A percentile compares a stretch with the other conserved stretches of the same genome.
These are phyloP conservation scores for Fusarium papillatum DNA, from an alignment of 2,329 filamentous ascomycete genomes.

Conservation along the genomic window DNA sequence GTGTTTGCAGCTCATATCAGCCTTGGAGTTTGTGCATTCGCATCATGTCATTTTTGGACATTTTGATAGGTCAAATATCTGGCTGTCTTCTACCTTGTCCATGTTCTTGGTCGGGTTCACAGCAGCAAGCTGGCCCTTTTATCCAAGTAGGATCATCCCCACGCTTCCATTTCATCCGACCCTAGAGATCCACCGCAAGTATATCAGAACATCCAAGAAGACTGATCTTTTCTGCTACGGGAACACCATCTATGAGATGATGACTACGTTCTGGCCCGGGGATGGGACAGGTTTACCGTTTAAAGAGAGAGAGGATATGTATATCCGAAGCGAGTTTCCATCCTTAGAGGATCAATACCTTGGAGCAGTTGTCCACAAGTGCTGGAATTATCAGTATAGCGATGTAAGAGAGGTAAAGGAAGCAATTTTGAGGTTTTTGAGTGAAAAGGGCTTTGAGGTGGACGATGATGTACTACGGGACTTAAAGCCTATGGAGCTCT, in stretches of 20 bases:
- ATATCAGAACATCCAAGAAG: neutral
- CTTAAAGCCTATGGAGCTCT: neutral
- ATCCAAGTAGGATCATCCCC: neutral
- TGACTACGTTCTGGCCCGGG: neutral
- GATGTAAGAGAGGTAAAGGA: neutral
- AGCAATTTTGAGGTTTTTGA: neutral
- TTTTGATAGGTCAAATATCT: neutral
- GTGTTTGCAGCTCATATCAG: neutral
- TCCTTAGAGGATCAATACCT: neutral
- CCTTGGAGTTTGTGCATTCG: neutral
- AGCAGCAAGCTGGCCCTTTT: neutral
- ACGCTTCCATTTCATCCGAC: too few species aligned
- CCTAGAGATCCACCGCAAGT: too few species aligned
- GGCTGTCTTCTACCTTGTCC: neutral
- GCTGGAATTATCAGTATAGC: constrained; percentile 4
- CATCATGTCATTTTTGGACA: neutral
- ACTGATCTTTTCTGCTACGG: neutral
- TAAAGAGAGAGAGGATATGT: too few species aligned
- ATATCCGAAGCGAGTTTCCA: neutral
- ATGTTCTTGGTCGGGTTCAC: neutral
- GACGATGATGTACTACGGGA: constrained; percentile 7
- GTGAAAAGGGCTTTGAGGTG: neutral
- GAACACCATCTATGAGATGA: neutral
- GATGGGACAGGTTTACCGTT: neutral
- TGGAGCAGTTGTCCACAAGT: constrained; percentile 1